Evolutionary conservation across 2,329 filamentous ascomycete species (phyloP), one percentile per base, ranked within the genome.

Genomic region (Monosporascus sp.): DNA sequence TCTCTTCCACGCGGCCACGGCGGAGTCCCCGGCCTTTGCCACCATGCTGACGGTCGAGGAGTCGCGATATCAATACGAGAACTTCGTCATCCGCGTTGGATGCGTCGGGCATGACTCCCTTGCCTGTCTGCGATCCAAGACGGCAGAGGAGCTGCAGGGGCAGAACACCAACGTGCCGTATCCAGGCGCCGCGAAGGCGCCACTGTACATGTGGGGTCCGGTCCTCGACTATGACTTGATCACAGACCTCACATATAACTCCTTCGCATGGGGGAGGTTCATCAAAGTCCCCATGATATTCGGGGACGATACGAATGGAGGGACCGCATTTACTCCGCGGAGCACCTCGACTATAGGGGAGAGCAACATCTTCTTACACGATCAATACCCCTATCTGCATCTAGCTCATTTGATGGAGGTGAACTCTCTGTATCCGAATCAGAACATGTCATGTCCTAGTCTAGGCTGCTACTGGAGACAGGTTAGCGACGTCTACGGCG

Each of bases 231-330:
- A 75, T 2, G 72, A 76, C n/a, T 65, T 85, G 16, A 69, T 84
- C 3, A 67, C 63, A 0, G 77, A 81, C 53, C 69, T 74, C 17
- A 76, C 80, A 0, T 83, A 84, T 56, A 71, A 66, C 1, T 61
- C 74, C 1, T 82, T 80, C 49, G 62, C 65, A 2, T 48, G 75
- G 17, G 81, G 79, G 0, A 74, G 73, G 7, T 81, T 83, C 64
- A 66, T 83, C 55, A 73, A 73, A 26, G 74, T 85, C 0, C 83
- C 83, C 0, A 68, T 76, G 0, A 76, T 85, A 19, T 77, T 75
- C 43, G 77, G 82, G 50, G 77, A 82, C 58, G 80, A 80, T 66
- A 83, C 81, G 4, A 83, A 90, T 66, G 86, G 85, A 67, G 86
- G 86, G 37, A 86, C 84, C 0, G 68, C 78, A 5, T 88, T 87